Base-by-base conservation (phyloP, 2,329 filamentous ascomycete species). In the Penicillium sp. region DNA sequence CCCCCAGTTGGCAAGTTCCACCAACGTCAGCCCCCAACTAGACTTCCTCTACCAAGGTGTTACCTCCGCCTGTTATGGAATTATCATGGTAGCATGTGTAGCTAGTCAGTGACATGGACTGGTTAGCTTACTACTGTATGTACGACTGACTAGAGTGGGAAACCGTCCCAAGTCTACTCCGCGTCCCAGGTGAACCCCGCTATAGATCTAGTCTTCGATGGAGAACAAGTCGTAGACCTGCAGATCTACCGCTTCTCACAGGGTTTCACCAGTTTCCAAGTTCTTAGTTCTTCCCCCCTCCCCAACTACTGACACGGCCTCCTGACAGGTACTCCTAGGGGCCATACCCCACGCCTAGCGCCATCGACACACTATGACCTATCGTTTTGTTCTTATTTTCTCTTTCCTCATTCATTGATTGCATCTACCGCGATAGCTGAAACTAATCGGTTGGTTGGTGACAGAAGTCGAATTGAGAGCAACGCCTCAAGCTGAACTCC, bases 221-320 rank as follows among this genome's bases (percentile, higher is more conserved):
- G 25, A 28, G 25, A 46, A 26, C 48, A 33, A 19, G 19, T 51
- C 28, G 35, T n/a, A 16, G 26, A 48, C 45, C 6, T 51, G 48
- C 48, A 51, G 48, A 51, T 51, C 30, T 33, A 51, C 30, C 48
- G n/a, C 28, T 51, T 28, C 26, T 28, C n/a, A 30, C 45, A 48
- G 26, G 45, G 45, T 28, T 48, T 25, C 13, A 30, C 14, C 45
- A 30, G 16, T 30, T 30, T 51, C 46, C 46, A 22, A 7, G n/a
- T 33, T n/a, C 43, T 26, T 37, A 37, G 13, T 37, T 37, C 25
- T 42, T 16, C 37, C 37, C 37, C 16, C n/a, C 37, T 16, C 37
- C 37, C 37, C 16, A n/a, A 14, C 45, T 30, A 48, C 45, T 48
- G 40, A 43, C 40, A 22, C n/a, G 19, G 19, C 40, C 40, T 43